phyloP scores from a whole-genome alignment of 345 rosid species.

The Citrus mangshanensis region DNA sequence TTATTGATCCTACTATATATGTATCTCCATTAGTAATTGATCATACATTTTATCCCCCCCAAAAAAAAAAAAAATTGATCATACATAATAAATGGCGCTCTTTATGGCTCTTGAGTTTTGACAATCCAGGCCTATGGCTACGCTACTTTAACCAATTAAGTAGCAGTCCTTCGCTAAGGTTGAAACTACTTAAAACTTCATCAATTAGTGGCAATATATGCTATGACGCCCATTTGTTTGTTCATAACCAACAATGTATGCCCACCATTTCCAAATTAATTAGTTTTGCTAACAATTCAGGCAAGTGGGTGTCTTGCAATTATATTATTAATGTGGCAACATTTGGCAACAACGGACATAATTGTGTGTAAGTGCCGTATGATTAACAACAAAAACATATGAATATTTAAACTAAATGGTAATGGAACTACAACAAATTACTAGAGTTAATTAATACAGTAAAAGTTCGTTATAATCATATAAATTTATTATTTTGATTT shows the following conservation, averaged over 20 bases:
- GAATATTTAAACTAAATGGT: background rate
- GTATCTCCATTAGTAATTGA: background rate
- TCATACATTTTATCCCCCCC: background rate
- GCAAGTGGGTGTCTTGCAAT: too few species aligned
- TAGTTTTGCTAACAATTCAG: too few species aligned
- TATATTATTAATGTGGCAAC: background rate
- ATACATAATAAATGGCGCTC: background rate
- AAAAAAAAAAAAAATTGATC: background rate
- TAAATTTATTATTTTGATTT: too few species aligned
- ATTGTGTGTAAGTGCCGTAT: background rate
- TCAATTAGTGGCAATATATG: background rate
- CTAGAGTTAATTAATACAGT: background rate
- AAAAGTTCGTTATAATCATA: too few species aligned
- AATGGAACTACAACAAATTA: background rate
- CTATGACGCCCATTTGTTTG: background rate
- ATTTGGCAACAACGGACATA: background rate
- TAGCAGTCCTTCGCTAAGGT: background rate
- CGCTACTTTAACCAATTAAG: background rate
- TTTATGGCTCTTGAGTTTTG: background rate
- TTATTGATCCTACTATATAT: background rate
- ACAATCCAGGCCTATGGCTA: background rate
- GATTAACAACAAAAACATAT: background rate
- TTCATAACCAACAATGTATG: too few species aligned
- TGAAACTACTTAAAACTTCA: background rate
- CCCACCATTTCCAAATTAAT: too few species aligned